A percentile compares a stretch with the other conserved stretches of the same genome.
Evolutionary conservation across 1,139 yeast genomes (phyloP).

Genomic region (Blastobotrys malaysiensis): DNA sequence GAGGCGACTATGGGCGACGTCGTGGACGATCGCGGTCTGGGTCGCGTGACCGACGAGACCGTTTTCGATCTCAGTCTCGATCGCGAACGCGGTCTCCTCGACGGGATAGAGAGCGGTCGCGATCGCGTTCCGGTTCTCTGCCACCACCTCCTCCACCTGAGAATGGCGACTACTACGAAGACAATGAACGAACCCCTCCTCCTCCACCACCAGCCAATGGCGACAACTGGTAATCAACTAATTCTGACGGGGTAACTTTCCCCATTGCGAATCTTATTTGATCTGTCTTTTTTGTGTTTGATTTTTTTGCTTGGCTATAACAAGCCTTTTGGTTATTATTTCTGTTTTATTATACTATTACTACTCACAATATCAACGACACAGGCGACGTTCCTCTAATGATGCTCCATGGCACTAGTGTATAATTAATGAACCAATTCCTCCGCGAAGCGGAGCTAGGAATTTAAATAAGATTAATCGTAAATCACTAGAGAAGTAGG

Average conservation of each 20-base stretch:
- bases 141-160: constrained; percentile 4
- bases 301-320: background rate
- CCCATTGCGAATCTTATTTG: too few relatives aligned
- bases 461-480: too few relatives aligned
- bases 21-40: constrained; percentile 11
- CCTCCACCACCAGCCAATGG: constrained; percentile 5
- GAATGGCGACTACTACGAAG: constrained; percentile 4
- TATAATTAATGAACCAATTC: background rate
- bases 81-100: constrained; percentile 7
- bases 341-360: background rate
- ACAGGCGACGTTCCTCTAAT: background rate
- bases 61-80: constrained; percentile 5
- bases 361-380: background rate
- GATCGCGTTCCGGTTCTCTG: constrained; percentile 3
- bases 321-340: background rate
- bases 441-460: background rate
- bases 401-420: background rate
- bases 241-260: too few relatives aligned
- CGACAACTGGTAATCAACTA: background rate
- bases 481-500: too few relatives aligned
- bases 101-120: constrained; percentile 1
- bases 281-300: background rate
- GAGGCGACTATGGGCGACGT: constrained; percentile 12
- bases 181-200: constrained; percentile 7
- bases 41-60: constrained; percentile 14